Percentiles rank a stretch among this genome's conserved stretches.
Conservation (phyloP, 108 stramenopile genomes). For the Tribonema minus region DNA sequence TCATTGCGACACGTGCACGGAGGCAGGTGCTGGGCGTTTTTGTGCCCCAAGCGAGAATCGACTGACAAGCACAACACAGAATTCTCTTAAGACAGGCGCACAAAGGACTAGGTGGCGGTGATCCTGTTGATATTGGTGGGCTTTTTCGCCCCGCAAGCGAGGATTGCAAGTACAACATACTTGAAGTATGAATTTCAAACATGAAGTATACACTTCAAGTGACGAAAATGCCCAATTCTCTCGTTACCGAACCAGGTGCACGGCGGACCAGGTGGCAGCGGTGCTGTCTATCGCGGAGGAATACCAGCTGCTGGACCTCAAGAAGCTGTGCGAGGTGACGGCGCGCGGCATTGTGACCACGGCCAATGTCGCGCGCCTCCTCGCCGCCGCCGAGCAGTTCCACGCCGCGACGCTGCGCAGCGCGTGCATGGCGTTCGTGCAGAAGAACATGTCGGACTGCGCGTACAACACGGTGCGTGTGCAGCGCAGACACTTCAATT, state of each 20-base stretch:
- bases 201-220: too few relatives aligned
- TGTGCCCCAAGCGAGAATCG: too few relatives aligned
- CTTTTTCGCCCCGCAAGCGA: too few relatives aligned
- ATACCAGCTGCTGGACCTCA: constrained; percentile 33
- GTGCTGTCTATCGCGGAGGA: constrained; percentile 3
- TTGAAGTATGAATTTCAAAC: too few relatives aligned
- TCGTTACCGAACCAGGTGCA: not conserved
- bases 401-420: constrained; percentile 29
- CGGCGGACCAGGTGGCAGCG: not conserved
- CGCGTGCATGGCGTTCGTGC: constrained; percentile 10
- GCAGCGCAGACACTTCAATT: too few relatives aligned
- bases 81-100: too few relatives aligned
- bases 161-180: too few relatives aligned
- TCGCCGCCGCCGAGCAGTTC: constrained; percentile 25
- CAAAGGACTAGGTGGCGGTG: too few relatives aligned
- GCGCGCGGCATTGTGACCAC: constrained; percentile 23
- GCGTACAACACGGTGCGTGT: not conserved
- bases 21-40: too few relatives aligned
- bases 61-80: too few relatives aligned
- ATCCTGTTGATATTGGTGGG: too few relatives aligned
- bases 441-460: constrained; percentile 42
- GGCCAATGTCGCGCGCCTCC: constrained; percentile 35
- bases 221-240: not conserved
- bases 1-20: too few relatives aligned
- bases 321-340: constrained; percentile 25